These are phyloP conservation scores for Fusarium coffeatum DNA, from an alignment of 2,329 filamentous ascomycete genomes.

Conservation along the genomic window DNA sequence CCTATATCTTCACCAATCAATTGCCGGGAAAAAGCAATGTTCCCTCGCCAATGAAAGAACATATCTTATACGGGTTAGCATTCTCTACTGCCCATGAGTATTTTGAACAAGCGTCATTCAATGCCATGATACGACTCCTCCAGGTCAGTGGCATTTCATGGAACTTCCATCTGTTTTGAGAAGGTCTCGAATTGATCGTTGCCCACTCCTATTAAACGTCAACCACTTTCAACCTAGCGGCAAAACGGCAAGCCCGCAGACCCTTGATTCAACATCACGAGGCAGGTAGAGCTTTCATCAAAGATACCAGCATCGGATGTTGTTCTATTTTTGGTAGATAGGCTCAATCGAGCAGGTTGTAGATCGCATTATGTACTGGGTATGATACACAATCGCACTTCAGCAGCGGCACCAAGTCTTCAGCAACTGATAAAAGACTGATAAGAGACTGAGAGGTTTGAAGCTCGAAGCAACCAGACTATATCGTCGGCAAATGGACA, in stretches of 20 bases:
- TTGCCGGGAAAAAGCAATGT: background rate
- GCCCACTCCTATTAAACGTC: background rate
- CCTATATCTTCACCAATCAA: constrained; percentile 9
- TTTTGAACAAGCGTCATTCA: background rate
- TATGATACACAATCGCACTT: background rate
- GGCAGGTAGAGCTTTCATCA: background rate
- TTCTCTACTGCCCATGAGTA: background rate
- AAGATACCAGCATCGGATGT: background rate
- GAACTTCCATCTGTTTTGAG: background rate
- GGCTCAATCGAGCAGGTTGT: constrained; percentile 21
- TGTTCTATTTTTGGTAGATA: background rate
- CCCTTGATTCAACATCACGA: constrained; percentile 25
- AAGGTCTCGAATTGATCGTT: constrained; percentile 6
- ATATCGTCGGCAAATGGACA: background rate
- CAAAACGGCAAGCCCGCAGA: constrained; percentile 12
- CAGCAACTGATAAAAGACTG: background rate
- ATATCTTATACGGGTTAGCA: background rate
- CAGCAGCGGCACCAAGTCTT: background rate
- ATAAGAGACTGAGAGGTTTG: background rate
- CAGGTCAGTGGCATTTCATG: background rate
- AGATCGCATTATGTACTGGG: constrained; percentile 7
- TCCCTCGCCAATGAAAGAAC: background rate
- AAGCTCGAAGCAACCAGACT: background rate
- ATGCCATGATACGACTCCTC: background rate
- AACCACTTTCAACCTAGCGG: constrained; percentile 16